Percentiles rank a stretch among this genome's conserved stretches.
These are phyloP conservation scores for Filobasidium floriforme DNA, from an alignment of 768 basidiomycete genomes.

Conservation along the genomic window DNA sequence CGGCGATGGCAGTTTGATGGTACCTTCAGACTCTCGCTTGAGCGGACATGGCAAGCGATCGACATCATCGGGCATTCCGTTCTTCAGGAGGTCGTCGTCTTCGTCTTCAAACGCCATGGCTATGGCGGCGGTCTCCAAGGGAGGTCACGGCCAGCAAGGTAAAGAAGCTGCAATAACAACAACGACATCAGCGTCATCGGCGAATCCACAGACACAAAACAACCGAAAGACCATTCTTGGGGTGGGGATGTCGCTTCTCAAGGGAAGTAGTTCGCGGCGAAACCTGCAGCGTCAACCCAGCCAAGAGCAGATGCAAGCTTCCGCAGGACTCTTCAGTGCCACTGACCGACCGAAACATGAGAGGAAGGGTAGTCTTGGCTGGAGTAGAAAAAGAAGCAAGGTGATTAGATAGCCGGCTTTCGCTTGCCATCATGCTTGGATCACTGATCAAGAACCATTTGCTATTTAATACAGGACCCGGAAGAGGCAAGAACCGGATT, in stretches of 20 bases:
- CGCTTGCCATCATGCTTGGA: not conserved
- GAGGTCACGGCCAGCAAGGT: constrained; percentile 7
- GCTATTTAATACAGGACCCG: not conserved
- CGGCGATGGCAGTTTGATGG: not conserved
- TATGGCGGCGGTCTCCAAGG: not conserved
- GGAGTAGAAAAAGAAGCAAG: constrained; percentile 39
- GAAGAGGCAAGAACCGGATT: not conserved
- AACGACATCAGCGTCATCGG: no score
- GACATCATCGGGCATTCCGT: constrained; percentile 69
- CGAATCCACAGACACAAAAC: constrained; percentile 18
- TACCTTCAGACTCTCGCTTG: constrained; percentile 18
- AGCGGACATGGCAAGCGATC: constrained; percentile 55
- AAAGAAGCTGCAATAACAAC: constrained; percentile 12
- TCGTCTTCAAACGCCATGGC: constrained; percentile 28
- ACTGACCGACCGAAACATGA: constrained; percentile 12
- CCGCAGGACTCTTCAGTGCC: no score
- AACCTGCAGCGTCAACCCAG: constrained; percentile 46
- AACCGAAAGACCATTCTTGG: constrained; percentile 61
- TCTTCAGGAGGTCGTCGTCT: constrained; percentile 43
- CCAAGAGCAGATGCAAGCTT: not conserved
- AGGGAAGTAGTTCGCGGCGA: constrained; percentile 71
- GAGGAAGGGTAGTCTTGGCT: constrained; percentile 30
- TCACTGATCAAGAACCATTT: not conserved
- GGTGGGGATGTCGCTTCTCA: constrained; percentile 69
- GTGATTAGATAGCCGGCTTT: constrained; percentile 22